Conservation (phyloP, 2,329 filamentous ascomycete genomes). For the Aspergillus clavatus region DNA sequence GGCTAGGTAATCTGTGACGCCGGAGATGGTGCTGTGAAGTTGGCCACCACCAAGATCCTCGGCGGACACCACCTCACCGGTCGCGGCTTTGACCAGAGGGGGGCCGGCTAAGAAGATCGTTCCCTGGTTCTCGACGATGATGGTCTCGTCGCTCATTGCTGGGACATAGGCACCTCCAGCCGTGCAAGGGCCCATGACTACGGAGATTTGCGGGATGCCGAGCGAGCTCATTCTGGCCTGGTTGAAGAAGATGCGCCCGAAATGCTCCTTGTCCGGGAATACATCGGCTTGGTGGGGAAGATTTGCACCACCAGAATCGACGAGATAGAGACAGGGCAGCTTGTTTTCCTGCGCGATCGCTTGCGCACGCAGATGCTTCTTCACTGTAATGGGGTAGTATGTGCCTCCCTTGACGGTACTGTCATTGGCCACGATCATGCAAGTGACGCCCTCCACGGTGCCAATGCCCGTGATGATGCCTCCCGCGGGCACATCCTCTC, state of each 20-base stretch:
- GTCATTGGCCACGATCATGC: conserved; percentile 92
- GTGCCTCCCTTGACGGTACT: conserved; percentile 96
- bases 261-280: conserved; percentile 91
- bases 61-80: conserved; percentile 82
- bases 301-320: conserved; percentile 93
- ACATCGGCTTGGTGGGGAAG: conserved; percentile 92
- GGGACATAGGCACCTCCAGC: conserved; percentile 94
- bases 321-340: conserved; percentile 83
- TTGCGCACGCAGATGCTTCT: conserved; percentile 93
- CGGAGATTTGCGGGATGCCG: conserved; percentile 87
- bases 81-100: conserved; percentile 91
- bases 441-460: conserved; percentile 82
- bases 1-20: conserved; percentile 91
- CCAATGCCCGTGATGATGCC: conserved; percentile 92
- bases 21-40: conserved; percentile 84
- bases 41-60: conserved; percentile 88
- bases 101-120: conserved; percentile 96
- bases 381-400: conserved; percentile 95
- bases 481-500: conserved; percentile 80
- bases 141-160: conserved; percentile 94
- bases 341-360: conserved; percentile 84
- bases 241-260: conserved; percentile 97
- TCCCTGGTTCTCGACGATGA: conserved; percentile 93
- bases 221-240: conserved; percentile 86
- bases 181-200: conserved; percentile 97